Conservation (phyloP, 2,329 filamentous ascomycete species). For the Mycogone perniciosa region DNA sequence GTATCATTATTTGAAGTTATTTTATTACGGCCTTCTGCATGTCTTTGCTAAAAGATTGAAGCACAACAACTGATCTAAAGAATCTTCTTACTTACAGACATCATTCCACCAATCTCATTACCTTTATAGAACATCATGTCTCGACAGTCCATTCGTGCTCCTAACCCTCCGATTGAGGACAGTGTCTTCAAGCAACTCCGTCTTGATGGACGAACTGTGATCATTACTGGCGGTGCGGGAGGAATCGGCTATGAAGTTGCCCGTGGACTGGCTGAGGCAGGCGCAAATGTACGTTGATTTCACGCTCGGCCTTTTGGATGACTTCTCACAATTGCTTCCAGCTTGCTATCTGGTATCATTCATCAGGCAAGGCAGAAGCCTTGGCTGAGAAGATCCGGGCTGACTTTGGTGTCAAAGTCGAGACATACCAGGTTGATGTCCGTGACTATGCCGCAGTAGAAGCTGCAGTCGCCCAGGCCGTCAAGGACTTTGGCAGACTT, state of each 20-base stretch:
- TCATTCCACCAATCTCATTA: too few species aligned
- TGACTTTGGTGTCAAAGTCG: constrained; percentile 16
- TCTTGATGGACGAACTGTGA: constrained; percentile 1
- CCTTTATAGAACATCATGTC: too few species aligned
- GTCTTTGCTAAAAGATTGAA: too few species aligned
- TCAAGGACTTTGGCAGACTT: constrained; percentile 27
- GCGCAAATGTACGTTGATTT: constrained; percentile 13
- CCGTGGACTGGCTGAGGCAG: constrained; percentile 15
- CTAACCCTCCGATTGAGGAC: too few species aligned
- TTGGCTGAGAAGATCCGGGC: constrained; percentile 8
- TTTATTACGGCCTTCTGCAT: too few species aligned
- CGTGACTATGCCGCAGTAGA: constrained; percentile 20
- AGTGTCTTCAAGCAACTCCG: too few species aligned
- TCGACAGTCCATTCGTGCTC: too few species aligned
- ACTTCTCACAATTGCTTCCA: neutral
- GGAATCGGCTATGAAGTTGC: constrained; percentile 15
- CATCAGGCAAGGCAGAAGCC: neutral
- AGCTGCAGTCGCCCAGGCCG: constrained; percentile 22
- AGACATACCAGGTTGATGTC: constrained; percentile 16
- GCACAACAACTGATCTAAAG: too few species aligned
- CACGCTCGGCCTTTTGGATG: neutral
- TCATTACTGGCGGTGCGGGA: constrained; percentile 16
- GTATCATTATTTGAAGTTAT: too few species aligned
- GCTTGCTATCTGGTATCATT: constrained; percentile 16
- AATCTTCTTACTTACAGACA: too few species aligned